Evolutionary conservation across 164 flowering plant genomes (phyloP), one percentile per base, ranked within the genome.

Genomic region (Akebia trifoliata): DNA sequence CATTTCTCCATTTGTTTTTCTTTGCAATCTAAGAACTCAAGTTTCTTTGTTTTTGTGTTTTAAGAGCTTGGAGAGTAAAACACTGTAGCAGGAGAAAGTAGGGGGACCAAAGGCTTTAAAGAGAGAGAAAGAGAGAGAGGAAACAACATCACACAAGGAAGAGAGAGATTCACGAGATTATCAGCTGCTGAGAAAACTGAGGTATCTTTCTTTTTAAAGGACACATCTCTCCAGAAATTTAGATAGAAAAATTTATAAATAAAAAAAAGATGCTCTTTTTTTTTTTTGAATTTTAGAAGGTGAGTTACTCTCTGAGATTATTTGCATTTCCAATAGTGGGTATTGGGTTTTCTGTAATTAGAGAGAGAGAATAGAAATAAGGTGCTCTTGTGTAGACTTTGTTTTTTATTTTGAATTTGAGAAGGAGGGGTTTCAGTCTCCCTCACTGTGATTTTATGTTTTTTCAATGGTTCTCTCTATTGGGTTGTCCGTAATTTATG

Each of bases 221-320:
- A 71, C 79, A 74, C 82, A 62, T 70, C 52, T 82, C 79, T 76
- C 83, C 74, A 74, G 75, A 77, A 73, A 77, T 69, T 35, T 57
- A 24, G 53, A 50, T 29, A 15, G 54, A 62, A 50, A 45, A n/a
- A n/a, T n/a, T n/a, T n/a, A n/a, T n/a, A n/a, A n/a, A n/a, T n/a
- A n/a, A n/a, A n/a, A n/a, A n/a, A n/a, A n/a, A n/a, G n/a, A n/a
- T n/a, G n/a, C n/a, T n/a, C n/a, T n/a, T n/a, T n/a, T n/a, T n/a
- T n/a, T n/a, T n/a, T n/a, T n/a, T n/a, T n/a, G n/a, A n/a, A n/a
- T n/a, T n/a, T n/a, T n/a, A n/a, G n/a, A n/a, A n/a, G n/a, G n/a
- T n/a, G n/a, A n/a, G n/a, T n/a, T n/a, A n/a, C n/a, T n/a, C n/a
- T n/a, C n/a, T n/a, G n/a, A n/a, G n/a, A n/a, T n/a, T n/a, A n/a